These are phyloP conservation scores for Leptographium procerum DNA, from an alignment of 2,329 filamentous ascomycete genomes.

Conservation along the genomic window DNA sequence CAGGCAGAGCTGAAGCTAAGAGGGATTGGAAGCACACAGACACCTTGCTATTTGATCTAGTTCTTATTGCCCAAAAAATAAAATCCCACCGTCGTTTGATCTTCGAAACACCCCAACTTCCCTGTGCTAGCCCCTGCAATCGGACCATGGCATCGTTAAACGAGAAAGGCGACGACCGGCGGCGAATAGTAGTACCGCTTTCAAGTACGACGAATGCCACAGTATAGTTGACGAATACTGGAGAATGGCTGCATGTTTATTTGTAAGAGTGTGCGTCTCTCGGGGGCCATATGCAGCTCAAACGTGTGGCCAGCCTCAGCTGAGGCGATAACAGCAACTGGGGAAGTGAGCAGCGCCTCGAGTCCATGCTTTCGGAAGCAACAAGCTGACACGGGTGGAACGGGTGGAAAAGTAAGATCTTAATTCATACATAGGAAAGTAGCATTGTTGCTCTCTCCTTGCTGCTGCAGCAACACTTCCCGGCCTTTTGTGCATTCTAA, in stretches of 20 bases:
- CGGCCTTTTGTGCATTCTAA: too few species aligned
- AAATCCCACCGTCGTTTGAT: constrained; percentile 5
- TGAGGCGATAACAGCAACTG: background rate
- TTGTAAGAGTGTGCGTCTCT: background rate
- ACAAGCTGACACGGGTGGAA: background rate
- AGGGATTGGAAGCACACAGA: background rate
- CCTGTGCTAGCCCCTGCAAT: background rate
- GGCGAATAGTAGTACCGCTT: too few species aligned
- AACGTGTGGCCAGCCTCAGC: background rate
- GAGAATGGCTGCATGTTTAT: background rate
- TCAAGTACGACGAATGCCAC: background rate
- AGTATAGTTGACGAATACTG: background rate
- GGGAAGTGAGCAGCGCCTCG: background rate
- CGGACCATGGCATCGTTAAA: background rate
- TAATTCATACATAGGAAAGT: too few species aligned
- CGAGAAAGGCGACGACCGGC: background rate
- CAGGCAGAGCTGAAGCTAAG: background rate
- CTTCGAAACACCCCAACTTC: constrained; percentile 4
- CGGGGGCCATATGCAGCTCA: background rate
- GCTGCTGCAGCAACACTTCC: background rate
- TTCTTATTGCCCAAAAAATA: background rate
- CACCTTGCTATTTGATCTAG: background rate
- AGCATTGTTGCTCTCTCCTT: background rate
- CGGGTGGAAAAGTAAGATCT: too few species aligned
- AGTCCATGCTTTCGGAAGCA: background rate